Conservation (phyloP, 371 early-diverging fungal genomes). For the Batkoa obscura region DNA sequence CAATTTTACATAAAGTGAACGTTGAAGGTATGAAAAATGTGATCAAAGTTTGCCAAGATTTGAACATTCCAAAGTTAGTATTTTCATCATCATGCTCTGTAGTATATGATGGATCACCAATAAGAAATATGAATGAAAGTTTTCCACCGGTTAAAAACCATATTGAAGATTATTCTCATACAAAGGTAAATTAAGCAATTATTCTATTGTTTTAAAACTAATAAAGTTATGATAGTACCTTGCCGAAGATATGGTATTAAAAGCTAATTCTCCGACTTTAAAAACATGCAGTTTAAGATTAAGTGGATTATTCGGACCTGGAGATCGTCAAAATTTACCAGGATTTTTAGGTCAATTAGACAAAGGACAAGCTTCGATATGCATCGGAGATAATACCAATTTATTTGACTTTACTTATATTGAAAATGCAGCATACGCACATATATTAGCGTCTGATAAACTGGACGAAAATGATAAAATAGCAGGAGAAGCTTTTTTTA, state of each 20-base stretch:
- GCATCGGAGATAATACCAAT: conserved; percentile 71
- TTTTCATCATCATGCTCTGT: conserved; percentile 81
- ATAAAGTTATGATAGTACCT: conserved; percentile 21
- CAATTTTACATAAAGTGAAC: conserved; percentile 51
- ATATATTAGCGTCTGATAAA: conserved; percentile 68
- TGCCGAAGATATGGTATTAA: conserved; percentile 70
- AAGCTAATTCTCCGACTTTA: conserved; percentile 45
- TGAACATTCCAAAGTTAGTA: conserved; percentile 49
- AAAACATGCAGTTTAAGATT: conserved; percentile 68
- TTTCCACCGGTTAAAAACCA: conserved; percentile 45
- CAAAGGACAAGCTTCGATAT: conserved; percentile 49
- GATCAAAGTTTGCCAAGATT: conserved; percentile 50
- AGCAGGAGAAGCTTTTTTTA: conserved; percentile 49
- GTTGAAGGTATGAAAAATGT: conserved; percentile 75
- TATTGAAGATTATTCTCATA: conserved; percentile 81
- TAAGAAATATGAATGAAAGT: conserved; percentile 65
- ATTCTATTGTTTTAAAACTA: not conserved
- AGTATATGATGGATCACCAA: conserved; percentile 54
- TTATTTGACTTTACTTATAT: conserved; percentile 88
- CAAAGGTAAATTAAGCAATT: conserved; percentile 34
- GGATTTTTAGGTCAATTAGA: conserved; percentile 53
- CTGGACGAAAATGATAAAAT: conserved; percentile 22
- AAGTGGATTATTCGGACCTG: conserved; percentile 84
- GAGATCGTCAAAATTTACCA: conserved; percentile 67
- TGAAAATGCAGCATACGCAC: conserved; percentile 80